These are phyloP conservation scores for Vanilla planifolia DNA, from an alignment of 106 monocot species.

Conservation along the genomic window DNA sequence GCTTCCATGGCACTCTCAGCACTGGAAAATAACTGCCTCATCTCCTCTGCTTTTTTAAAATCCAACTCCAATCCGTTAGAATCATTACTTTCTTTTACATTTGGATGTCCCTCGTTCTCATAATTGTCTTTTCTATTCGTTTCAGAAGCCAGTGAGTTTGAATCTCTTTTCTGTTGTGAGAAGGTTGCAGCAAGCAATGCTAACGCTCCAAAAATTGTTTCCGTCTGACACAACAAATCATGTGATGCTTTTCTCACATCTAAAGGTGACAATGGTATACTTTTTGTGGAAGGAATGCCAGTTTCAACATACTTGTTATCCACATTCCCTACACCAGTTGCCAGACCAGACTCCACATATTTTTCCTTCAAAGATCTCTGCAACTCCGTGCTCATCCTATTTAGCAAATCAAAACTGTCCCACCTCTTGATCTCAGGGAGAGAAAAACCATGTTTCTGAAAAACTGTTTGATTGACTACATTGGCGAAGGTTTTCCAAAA, in stretches of 20 bases:
- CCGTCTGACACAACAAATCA: conserved; percentile 73
- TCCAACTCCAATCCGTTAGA: conserved; percentile 22
- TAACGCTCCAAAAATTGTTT: conserved; percentile 75
- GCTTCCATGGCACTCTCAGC: conserved; percentile 99
- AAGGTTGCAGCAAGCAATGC: conserved; percentile 48
- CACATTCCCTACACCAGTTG: conserved; percentile 40
- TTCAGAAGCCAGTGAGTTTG: conserved; percentile 1
- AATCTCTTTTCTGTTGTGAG: conserved; percentile 38
- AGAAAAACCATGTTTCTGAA: conserved; percentile 64
- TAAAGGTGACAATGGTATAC: conserved; percentile 17
- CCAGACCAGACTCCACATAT: conserved; percentile 81
- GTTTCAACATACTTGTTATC: conserved; percentile 19
- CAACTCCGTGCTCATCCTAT: conserved; percentile 40
- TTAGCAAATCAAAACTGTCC: conserved; percentile 66
- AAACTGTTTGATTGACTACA: conserved; percentile 36
- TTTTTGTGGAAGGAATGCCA: background rate
- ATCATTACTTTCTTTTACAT: conserved; percentile 1
- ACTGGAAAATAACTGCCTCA: conserved; percentile 66
- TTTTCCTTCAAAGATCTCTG: conserved; percentile 66
- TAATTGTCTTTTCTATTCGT: conserved; percentile 13
- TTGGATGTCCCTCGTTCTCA: conserved; percentile 11
- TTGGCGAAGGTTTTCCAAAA: conserved; percentile 70
- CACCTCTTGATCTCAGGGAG: conserved; percentile 44
- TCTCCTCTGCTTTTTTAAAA: conserved; percentile 40
- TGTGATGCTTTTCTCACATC: conserved; percentile 70